Conservation (phyloP, 208 protist species). For the Plasmodiophora brassicae region DNA sequence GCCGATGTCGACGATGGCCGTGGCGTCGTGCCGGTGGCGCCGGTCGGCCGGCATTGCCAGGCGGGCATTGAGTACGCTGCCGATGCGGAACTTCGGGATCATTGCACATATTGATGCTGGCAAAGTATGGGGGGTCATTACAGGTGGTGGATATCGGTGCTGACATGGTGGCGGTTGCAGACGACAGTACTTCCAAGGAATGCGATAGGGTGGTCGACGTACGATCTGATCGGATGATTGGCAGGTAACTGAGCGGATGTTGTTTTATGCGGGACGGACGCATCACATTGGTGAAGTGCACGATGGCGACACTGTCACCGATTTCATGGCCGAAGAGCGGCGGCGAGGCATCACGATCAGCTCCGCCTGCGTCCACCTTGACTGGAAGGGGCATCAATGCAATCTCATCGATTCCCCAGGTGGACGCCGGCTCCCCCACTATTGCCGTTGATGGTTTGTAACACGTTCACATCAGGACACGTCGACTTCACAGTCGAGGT, state of each 20-base stretch:
- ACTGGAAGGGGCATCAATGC: slow-evolving; percentile 72
- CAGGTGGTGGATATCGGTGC: not conserved
- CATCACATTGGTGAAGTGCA: slow-evolving; percentile 83
- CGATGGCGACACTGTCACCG: slow-evolving; percentile 86
- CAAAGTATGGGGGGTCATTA: not conserved
- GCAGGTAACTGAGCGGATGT: slow-evolving; percentile 81
- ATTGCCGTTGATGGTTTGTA: no score
- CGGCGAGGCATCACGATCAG: slow-evolving; percentile 91
- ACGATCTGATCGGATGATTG: not conserved
- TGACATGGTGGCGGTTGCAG: not conserved
- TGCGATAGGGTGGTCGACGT: not conserved
- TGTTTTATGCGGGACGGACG: slow-evolving; percentile 72
- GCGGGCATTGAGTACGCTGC: no score
- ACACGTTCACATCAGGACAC: no score
- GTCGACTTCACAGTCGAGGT: slow-evolving; percentile 94
- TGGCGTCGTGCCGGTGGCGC: no score
- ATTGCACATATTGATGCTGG: slow-evolving; percentile 48
- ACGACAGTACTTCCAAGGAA: not conserved
- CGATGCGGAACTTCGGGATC: slow-evolving; percentile 48
- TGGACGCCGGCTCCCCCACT: no score
- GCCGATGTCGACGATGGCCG: no score
- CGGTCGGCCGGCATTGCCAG: no score
- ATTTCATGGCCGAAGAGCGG: slow-evolving; percentile 90
- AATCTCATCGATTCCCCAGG: slow-evolving; percentile 91
- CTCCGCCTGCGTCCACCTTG: slow-evolving; percentile 80